A percentile compares a stretch with the other conserved stretches of the same genome.
Evolutionary conservation across 176 grass and related monocot species (phyloP).

Genomic region (Typha latifolia): DNA sequence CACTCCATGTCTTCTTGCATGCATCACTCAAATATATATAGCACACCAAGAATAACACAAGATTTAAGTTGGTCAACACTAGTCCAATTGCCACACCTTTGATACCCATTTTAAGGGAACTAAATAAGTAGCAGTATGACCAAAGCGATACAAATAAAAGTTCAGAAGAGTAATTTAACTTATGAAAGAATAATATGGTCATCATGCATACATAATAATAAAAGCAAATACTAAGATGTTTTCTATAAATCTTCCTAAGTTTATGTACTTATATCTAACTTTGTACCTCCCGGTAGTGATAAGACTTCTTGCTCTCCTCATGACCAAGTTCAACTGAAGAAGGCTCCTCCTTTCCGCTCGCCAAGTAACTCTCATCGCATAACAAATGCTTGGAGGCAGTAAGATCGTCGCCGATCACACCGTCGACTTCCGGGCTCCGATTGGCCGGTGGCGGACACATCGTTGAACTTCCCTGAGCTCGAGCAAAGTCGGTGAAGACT

Average conservation of each 20-base stretch:
- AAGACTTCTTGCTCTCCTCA: neutral
- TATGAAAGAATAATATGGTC: no score
- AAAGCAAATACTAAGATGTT: no score
- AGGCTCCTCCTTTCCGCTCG: neutral
- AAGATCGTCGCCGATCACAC: neutral
- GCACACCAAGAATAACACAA: neutral
- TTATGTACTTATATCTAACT: no score
- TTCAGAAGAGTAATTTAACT: no score
- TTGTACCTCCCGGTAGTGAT: neutral
- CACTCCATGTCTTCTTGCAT: neutral
- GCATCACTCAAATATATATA: neutral
- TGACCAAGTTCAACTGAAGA: neutral
- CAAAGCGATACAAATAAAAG: neutral
- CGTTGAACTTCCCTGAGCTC: neutral
- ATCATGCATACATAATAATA: no score
- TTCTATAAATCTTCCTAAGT: no score
- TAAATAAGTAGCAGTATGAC: neutral
- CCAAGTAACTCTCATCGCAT: neutral
- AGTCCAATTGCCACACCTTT: constrained; percentile 3
- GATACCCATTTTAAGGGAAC: neutral
- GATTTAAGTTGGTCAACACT: neutral
- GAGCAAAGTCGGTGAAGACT: neutral
- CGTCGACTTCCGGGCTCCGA: neutral
- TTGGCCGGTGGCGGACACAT: neutral
- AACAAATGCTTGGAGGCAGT: neutral